phyloP scores from a whole-genome alignment of 2,329 filamentous ascomycete genomes.

The Colletotrichum musicola region DNA sequence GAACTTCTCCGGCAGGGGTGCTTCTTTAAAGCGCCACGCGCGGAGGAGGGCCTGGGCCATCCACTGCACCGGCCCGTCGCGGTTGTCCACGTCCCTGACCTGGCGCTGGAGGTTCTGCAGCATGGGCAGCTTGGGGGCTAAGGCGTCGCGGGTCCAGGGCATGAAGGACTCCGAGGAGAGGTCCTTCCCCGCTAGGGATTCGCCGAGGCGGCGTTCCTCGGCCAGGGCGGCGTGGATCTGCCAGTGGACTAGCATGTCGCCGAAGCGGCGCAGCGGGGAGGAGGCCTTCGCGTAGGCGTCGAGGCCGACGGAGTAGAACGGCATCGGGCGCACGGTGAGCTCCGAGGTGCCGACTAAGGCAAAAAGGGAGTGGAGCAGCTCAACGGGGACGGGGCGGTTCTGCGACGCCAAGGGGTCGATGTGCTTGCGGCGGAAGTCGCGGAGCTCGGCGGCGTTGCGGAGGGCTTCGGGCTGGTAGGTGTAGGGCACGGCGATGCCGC shows the following conservation, averaged over 20 bases:
- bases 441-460: slow-evolving; percentile 52
- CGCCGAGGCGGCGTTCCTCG: slow-evolving; percentile 53
- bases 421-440: slow-evolving; percentile 52
- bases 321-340: slow-evolving; percentile 64
- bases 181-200: slow-evolving; percentile 41
- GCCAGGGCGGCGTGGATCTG: slow-evolving; percentile 72
- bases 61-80: slow-evolving; percentile 64
- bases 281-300: slow-evolving; percentile 74
- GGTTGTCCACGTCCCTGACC: slow-evolving; percentile 57
- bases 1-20: slow-evolving; percentile 61
- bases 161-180: slow-evolving; percentile 52
- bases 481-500: slow-evolving; percentile 71
- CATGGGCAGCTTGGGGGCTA: slow-evolving; percentile 62
- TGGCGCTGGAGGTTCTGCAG: slow-evolving; percentile 67
- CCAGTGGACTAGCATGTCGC: slow-evolving; percentile 74
- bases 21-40: slow-evolving; percentile 68
- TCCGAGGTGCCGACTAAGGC: slow-evolving; percentile 64
- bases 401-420: slow-evolving; percentile 53
- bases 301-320: slow-evolving; percentile 69
- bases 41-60: slow-evolving; percentile 71
- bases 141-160: slow-evolving; percentile 57
- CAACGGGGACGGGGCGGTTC: slow-evolving; percentile 46
- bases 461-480: slow-evolving; percentile 60
- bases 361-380: slow-evolving; percentile 48
- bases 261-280: slow-evolving; percentile 74